These are phyloP conservation scores for Kappamyces sp. DNA, from an alignment of 192 early-diverging fungal genomes.

Conservation along the genomic window DNA sequence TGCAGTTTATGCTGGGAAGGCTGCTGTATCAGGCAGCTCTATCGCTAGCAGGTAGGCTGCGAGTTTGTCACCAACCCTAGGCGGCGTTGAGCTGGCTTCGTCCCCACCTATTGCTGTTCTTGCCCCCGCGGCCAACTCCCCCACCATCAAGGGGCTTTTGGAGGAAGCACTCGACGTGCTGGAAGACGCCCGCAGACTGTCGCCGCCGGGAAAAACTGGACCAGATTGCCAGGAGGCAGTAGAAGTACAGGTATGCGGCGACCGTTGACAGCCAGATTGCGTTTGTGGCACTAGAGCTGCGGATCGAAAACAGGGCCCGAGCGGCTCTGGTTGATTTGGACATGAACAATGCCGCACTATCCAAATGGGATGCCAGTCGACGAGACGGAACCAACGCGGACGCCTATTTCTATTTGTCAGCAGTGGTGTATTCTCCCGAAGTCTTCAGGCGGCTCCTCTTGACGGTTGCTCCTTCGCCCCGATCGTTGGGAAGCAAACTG, in stretches of 20 bases:
- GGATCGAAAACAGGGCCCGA: constrained; percentile 15
- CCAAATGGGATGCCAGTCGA: constrained; percentile 9
- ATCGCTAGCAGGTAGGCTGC: constrained; percentile 16
- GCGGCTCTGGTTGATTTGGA: constrained; percentile 5
- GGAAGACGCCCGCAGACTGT: constrained; percentile 4
- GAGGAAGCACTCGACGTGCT: constrained; percentile 19
- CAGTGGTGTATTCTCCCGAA: constrained; percentile 11
- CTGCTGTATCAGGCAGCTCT: constrained; percentile 17
- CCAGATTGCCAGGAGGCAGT: constrained; percentile 14
- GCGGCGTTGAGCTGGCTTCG: constrained; percentile 18
- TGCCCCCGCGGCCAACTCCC: not conserved
- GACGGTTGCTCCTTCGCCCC: not conserved
- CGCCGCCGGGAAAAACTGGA: not conserved
- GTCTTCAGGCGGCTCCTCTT: constrained; percentile 15
- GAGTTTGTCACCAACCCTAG: not conserved
- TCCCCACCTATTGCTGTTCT: constrained; percentile 27
- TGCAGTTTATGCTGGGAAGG: constrained; percentile 6
- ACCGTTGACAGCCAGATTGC: constrained; percentile 15
- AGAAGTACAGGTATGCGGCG: constrained; percentile 17
- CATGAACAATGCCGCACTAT: not conserved
- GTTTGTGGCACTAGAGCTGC: constrained; percentile 19
- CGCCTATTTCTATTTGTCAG: constrained; percentile 8
- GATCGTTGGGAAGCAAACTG: not conserved
- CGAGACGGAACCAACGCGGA: not conserved
- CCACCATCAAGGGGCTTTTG: constrained; percentile 18